Base-by-base conservation (phyloP, 306 rosid genomes). In the Vachellia pachyceras region DNA sequence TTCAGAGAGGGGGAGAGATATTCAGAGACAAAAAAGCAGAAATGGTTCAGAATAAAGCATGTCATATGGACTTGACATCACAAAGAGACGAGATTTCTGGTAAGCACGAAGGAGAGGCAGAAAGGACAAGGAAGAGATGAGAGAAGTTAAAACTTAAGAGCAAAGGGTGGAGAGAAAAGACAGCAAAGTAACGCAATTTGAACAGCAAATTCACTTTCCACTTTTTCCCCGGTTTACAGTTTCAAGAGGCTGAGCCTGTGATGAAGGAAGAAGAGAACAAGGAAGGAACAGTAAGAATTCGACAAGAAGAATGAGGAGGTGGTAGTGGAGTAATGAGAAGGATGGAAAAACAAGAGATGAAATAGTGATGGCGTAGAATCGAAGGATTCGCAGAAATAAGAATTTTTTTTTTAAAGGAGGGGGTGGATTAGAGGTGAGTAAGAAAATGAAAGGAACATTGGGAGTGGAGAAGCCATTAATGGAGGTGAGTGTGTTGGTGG, bases 401-500 rank as follows among this genome's bases (percentile, higher is more conserved):
- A 29, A 29, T 29, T 29, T 29, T 29, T 29, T 29, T 29, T 29
- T n/a, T n/a, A 29, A 29, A 29, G 33, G 33, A 29, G 33, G 2
- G 33, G 2, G 33, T 0, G 33, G 2, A 29, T 29, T 29, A 29
- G 33, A 29, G 33, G 33, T 29, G 33, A 29, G 37, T 33, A 75
- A 69, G 69, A 77, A 75, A 44, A n/a, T 23, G 37, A 69, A 15
- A 22, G 57, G 82, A 77, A 72, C 69, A 69, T 81, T 63, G 87
- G 81, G 65, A 37, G 12, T 15, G 46, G 89, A 70, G 88, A 77
- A 80, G 85, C 64, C 85, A 87, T 84, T 87, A 87, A 87, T 75
- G 88, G 69, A 54, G 18, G 75, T 20, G 74, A 57, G 79, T 61
- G 79, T 57, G 78, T 75, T 77, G 84, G 79, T 73, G 7, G 60